These are phyloP conservation scores for Entomophthora muscae DNA, from an alignment of 371 early-diverging fungal species.

Conservation along the genomic window DNA sequence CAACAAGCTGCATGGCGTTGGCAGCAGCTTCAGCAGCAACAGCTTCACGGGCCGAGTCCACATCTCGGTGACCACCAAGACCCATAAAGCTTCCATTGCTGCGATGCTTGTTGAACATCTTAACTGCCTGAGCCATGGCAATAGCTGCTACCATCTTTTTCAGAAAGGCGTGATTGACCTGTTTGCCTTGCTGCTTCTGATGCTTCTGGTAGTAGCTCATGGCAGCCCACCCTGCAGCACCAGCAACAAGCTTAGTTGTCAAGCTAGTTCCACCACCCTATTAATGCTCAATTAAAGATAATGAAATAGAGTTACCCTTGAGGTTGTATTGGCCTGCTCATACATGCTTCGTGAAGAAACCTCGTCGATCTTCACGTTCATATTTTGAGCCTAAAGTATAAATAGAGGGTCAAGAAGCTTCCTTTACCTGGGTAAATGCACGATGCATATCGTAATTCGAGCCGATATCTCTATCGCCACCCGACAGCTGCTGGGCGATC, in stretches of 20 bases:
- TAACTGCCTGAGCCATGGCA: constrained; percentile 30
- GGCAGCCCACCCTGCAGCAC: constrained; percentile 40
- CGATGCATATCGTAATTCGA: not conserved
- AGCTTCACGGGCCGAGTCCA: not conserved
- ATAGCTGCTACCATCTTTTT: constrained; percentile 30
- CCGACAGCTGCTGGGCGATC: constrained; percentile 3
- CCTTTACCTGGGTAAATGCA: constrained; percentile 7
- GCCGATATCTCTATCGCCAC: constrained; percentile 7
- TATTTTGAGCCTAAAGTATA: constrained; percentile 2
- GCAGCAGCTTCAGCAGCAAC: constrained; percentile 17
- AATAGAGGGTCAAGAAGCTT: not conserved
- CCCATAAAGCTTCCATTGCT: constrained; percentile 10
- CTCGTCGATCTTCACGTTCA: not conserved
- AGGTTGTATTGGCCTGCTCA: not conserved
- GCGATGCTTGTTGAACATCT: constrained; percentile 16
- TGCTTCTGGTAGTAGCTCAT: constrained; percentile 26
- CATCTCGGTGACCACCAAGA: constrained; percentile 16
- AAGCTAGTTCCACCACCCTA: constrained; percentile 9
- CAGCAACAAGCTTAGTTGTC: constrained; percentile 24
- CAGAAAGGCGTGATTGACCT: constrained; percentile 18
- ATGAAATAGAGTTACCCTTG: constrained; percentile 1
- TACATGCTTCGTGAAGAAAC: not conserved
- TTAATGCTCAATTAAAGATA: not conserved
- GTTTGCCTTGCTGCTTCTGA: constrained; percentile 23
- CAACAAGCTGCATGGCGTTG: constrained; percentile 13